These are phyloP conservation scores for Panicum hallii DNA, from an alignment of 202 grass and related monocot genomes.

Conservation along the genomic window DNA sequence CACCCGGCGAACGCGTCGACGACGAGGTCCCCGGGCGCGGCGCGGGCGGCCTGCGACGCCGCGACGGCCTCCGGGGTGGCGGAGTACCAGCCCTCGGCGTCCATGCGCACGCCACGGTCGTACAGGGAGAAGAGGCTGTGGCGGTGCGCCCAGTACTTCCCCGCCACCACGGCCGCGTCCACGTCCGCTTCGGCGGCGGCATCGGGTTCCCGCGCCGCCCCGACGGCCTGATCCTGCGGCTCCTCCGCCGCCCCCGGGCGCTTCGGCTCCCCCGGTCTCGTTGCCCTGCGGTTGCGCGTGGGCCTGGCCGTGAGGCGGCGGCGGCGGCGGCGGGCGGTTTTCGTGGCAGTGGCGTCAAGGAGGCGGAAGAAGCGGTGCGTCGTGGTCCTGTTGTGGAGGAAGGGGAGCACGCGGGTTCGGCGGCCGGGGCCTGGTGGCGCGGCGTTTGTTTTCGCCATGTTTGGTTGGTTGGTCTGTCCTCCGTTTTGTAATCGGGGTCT, in stretches of 20 bases:
- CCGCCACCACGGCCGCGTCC: constrained; percentile 32
- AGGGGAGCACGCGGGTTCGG: background rate
- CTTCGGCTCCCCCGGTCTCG: constrained; percentile 1
- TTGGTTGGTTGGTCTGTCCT: background rate
- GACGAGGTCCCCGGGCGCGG: constrained; percentile 45
- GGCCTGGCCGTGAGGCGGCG: background rate
- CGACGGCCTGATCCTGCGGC: background rate
- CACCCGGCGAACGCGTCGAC: constrained; percentile 68
- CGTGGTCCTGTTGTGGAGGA: background rate
- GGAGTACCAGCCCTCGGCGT: constrained; percentile 83
- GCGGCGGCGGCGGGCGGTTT: background rate
- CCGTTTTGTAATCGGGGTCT: background rate
- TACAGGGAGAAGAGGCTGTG: constrained; percentile 69
- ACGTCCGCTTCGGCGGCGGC: background rate
- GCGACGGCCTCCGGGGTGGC: constrained; percentile 68
- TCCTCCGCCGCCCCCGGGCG: background rate
- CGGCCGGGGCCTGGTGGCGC: background rate
- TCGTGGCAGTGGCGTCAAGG: background rate
- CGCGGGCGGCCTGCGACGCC: constrained; percentile 57
- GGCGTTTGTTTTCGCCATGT: background rate
- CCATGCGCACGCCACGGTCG: constrained; percentile 73
- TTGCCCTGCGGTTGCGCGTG: background rate
- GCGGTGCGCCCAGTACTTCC: constrained; percentile 65
- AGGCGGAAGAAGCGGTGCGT: constrained; percentile 40
- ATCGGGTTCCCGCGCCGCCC: background rate